Conservation (phyloP, 768 basidiomycete species). For the Filobasidium floriforme region DNA sequence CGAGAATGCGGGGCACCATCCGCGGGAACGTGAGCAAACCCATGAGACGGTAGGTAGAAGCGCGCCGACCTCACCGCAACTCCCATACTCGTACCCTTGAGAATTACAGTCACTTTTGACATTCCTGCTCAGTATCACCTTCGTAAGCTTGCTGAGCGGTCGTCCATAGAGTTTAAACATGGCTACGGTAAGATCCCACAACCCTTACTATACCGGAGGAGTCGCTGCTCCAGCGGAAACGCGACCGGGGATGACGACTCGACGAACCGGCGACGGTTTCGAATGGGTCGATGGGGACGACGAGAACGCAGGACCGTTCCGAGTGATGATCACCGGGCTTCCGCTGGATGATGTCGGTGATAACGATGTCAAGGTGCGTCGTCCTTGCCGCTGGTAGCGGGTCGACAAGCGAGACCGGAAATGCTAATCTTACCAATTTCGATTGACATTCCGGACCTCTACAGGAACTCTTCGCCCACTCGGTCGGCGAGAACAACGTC, state of each 20-base stretch:
- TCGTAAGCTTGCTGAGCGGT: neutral
- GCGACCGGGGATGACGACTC: neutral
- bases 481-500: slow-evolving; percentile 5
- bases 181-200: slow-evolving; percentile 14
- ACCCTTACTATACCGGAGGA: slow-evolving; percentile 13
- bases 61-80: no score
- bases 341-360: slow-evolving; percentile 18
- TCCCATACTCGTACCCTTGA: no score
- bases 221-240: neutral
- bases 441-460: neutral
- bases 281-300: slow-evolving; percentile 16
- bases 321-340: slow-evolving; percentile 19
- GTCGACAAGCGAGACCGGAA: neutral
- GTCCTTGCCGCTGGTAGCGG: neutral
- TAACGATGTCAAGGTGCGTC: slow-evolving; percentile 20
- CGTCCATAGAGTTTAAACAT: neutral
- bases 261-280: slow-evolving; percentile 7
- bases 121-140: no score
- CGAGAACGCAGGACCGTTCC: slow-evolving; percentile 10
- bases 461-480: slow-evolving; percentile 4
- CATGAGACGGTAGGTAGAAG: no score
- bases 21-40: no score
- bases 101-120: no score
- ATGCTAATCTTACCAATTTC: neutral
- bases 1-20: no score